These are phyloP conservation scores for Phaeotremella fagi DNA, from an alignment of 768 basidiomycete species.

Conservation along the genomic window DNA sequence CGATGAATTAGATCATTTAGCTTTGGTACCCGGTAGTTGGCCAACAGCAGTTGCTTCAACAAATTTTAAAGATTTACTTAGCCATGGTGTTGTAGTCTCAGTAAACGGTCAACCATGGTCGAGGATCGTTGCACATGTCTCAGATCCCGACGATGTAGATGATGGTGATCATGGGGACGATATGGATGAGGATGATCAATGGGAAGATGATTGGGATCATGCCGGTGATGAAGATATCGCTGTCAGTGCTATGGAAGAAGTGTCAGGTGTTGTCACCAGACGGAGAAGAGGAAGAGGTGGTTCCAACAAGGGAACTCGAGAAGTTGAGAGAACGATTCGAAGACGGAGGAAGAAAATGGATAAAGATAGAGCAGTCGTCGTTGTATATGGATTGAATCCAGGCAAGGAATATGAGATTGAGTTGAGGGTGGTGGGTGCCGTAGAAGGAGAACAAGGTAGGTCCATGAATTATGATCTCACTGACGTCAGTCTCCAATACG, in stretches of 20 bases:
- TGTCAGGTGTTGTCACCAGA: constrained; percentile 9
- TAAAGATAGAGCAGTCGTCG: constrained; percentile 83
- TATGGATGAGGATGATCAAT: constrained; percentile 8
- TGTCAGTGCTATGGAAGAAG: constrained; percentile 1
- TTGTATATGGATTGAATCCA: constrained; percentile 82
- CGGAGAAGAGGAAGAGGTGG: constrained; percentile 9
- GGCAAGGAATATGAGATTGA: constrained; percentile 88
- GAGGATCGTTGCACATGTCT: constrained; percentile 46
- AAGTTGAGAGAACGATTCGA: constrained; percentile 8
- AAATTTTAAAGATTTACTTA: constrained; percentile 43
- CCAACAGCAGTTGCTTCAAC: constrained; percentile 7
- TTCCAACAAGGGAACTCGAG: constrained; percentile 5
- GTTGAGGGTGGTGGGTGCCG: constrained; percentile 59
- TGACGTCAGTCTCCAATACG: constrained; percentile 32
- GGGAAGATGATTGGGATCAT: constrained; percentile 21
- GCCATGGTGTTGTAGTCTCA: constrained; percentile 46
- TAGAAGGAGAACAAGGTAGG: constrained; percentile 19
- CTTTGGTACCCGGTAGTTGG: constrained; percentile 12
- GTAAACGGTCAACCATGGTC: constrained; percentile 48
- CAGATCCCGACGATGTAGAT: constrained; percentile 23
- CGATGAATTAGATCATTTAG: constrained; percentile 17
- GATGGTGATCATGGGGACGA: constrained; percentile 5
- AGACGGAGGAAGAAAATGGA: constrained; percentile 15
- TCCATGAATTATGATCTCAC: not conserved
- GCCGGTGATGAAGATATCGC: constrained; percentile 5